A percentile compares a stretch with the other conserved stretches of the same genome.
Evolutionary conservation across 805 yeast genomes (phyloP).

Genomic region (Candida coquimbonensis): DNA sequence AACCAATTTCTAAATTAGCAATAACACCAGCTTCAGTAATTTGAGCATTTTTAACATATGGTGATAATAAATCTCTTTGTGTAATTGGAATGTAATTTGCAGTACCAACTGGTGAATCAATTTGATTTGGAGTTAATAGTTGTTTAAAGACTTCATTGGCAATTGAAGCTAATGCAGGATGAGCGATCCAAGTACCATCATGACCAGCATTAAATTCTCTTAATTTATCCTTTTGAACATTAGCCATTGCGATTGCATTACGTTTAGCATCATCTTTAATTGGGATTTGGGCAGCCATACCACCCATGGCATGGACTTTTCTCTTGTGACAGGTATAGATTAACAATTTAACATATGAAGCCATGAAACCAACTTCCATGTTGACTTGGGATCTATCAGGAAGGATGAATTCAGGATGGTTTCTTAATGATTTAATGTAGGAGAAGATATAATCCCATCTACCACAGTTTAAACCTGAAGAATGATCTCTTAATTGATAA

Average conservation of each 20-base stretch:
- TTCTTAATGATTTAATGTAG: slow-evolving; percentile 68
- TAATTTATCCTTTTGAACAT: slow-evolving; percentile 67
- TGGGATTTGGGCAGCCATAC: slow-evolving; percentile 87
- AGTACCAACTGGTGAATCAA: slow-evolving; percentile 30
- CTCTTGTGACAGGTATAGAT: slow-evolving; percentile 71
- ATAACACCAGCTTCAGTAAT: slow-evolving; percentile 67
- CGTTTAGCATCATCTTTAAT: slow-evolving; percentile 62
- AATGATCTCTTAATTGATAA: slow-evolving; percentile 69
- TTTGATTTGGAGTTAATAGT: slow-evolving; percentile 81
- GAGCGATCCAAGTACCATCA: slow-evolving; percentile 89
- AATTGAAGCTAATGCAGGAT: slow-evolving; percentile 72
- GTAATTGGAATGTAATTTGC: slow-evolving; percentile 38
- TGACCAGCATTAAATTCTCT: slow-evolving; percentile 75
- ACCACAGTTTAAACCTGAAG: slow-evolving; percentile 80
- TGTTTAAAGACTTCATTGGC: slow-evolving; percentile 67
- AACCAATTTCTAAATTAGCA: slow-evolving; percentile 67
- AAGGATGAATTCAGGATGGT: slow-evolving; percentile 55
- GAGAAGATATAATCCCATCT: slow-evolving; percentile 87
- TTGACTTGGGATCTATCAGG: slow-evolving; percentile 80
- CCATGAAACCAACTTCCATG: slow-evolving; percentile 78
- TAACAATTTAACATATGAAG: slow-evolving; percentile 65
- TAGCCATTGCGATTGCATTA: slow-evolving; percentile 61
- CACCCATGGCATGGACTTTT: slow-evolving; percentile 84
- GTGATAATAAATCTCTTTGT: slow-evolving; percentile 54
- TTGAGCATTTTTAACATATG: slow-evolving; percentile 53